Evolutionary conservation across 225 moss, liverwort and hornwort species (phyloP).

Genomic region (Bryoerythrophyllum caledonicum): DNA sequence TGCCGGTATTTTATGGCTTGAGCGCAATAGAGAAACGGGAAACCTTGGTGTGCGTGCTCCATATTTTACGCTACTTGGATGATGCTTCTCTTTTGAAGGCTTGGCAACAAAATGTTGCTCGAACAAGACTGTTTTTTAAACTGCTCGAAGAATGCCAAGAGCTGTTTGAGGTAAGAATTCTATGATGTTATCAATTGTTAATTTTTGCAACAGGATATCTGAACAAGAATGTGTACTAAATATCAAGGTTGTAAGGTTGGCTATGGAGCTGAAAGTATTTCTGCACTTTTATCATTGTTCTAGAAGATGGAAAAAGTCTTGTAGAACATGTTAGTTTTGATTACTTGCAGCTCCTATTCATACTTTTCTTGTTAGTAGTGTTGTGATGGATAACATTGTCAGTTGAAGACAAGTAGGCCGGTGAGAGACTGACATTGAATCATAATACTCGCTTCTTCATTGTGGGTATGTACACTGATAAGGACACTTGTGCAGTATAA

Average conservation of each 20-base stretch:
- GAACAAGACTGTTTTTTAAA: slow-evolving; percentile 90
- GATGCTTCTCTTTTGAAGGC: slow-evolving; percentile 87
- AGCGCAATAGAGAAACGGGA: slow-evolving; percentile 86
- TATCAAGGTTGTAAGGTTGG: background rate
- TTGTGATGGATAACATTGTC: slow-evolving; percentile 5
- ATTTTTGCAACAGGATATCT: slow-evolving; percentile 8
- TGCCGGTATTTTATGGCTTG: slow-evolving; percentile 96
- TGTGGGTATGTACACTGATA: slow-evolving; percentile 9
- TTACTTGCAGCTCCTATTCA: background rate
- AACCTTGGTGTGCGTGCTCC: slow-evolving; percentile 93
- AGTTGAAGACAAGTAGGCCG: slow-evolving; percentile 4
- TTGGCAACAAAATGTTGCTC: slow-evolving; percentile 92
- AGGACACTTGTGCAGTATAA: slow-evolving; percentile 67
- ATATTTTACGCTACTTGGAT: slow-evolving; percentile 89
- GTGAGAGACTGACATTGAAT: background rate
- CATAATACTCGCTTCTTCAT: slow-evolving; percentile 1
- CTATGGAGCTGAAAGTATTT: slow-evolving; percentile 11
- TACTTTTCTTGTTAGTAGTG: background rate
- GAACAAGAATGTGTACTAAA: slow-evolving; percentile 1
- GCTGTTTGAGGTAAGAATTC: slow-evolving; percentile 75
- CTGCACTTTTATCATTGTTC: background rate
- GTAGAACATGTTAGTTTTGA: background rate
- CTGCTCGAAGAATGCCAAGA: slow-evolving; percentile 93
- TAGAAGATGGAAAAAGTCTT: background rate
- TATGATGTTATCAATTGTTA: slow-evolving; percentile 14